Percentiles rank a stretch among this genome's conserved stretches.
Conservation (phyloP, 1,284 basidiomycete genomes). For the Cutaneotrichosporon dermatis region DNA sequence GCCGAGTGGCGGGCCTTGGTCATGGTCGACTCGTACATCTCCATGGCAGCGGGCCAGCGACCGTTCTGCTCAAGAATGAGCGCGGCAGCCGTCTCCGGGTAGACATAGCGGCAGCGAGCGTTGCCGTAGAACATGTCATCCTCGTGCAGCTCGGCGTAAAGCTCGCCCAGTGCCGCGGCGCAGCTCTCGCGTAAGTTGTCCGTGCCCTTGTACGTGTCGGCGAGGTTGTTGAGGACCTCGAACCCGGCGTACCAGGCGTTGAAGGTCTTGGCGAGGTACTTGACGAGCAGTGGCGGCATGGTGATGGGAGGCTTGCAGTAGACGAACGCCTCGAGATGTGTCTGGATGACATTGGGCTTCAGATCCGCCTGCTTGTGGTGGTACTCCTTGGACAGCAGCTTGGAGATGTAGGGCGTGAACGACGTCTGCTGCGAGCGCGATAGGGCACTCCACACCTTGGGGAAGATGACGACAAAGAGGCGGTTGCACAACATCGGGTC, state of each 20-base stretch:
- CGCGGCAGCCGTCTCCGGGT: conserved; percentile 85
- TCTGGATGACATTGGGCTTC: conserved; percentile 94
- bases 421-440: conserved; percentile 83
- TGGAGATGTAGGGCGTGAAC: conserved; percentile 83
- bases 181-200: conserved; percentile 80
- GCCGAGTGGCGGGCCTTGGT: conserved; percentile 74
- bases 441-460: conserved; percentile 82
- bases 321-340: conserved; percentile 76
- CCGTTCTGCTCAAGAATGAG: conserved; percentile 95
- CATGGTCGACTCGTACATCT: conserved; percentile 87
- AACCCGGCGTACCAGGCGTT: conserved; percentile 90
- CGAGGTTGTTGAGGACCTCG: conserved; percentile 77
- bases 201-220: conserved; percentile 69
- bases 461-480: conserved; percentile 86
- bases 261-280: conserved; percentile 94
- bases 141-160: conserved; percentile 92
- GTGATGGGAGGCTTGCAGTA: conserved; percentile 80
- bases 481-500: conserved; percentile 74
- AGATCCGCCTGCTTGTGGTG: conserved; percentile 82
- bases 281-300: conserved; percentile 89
- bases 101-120: conserved; percentile 84
- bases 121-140: conserved; percentile 98
- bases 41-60: conserved; percentile 90
- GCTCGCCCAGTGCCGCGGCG: conserved; percentile 85
- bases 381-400: conserved; percentile 87